These are phyloP conservation scores for Arabis hirsuta DNA, from an alignment of 345 rosid species.

Conservation along the genomic window DNA sequence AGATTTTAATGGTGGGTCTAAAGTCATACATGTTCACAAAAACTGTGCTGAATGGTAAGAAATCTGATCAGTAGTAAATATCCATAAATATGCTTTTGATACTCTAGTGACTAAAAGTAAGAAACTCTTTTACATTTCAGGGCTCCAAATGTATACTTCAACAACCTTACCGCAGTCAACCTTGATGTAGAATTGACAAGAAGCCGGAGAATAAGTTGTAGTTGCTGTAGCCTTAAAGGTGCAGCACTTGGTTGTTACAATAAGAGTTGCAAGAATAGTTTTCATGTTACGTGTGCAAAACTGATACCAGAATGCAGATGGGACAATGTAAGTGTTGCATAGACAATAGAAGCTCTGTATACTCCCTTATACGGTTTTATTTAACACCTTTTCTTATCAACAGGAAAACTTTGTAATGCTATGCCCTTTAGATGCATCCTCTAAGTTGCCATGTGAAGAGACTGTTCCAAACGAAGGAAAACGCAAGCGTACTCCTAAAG, in stretches of 20 bases:
- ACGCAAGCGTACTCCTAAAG: conserved; percentile 46
- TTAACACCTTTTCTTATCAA: conserved; percentile 25
- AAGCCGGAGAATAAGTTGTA: conserved; percentile 74
- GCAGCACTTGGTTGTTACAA: conserved; percentile 97
- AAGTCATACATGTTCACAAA: conserved; percentile 74
- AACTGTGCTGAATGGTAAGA: conserved; percentile 91
- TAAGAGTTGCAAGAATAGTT: conserved; percentile 70
- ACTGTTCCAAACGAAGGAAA: conserved; percentile 43
- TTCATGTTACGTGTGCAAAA: conserved; percentile 82
- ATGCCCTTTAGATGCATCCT: conserved; percentile 77
- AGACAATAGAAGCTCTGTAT: neutral
- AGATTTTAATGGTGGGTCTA: conserved; percentile 56
- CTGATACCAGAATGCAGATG: conserved; percentile 72
- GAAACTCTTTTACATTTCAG: conserved; percentile 43
- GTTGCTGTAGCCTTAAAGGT: conserved; percentile 86
- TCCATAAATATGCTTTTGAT: neutral
- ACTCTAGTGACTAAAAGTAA: no score
- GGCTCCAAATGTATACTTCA: conserved; percentile 93
- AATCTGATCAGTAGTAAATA: conserved; percentile 8
- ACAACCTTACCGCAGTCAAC: conserved; percentile 66
- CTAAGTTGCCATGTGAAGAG: conserved; percentile 69
- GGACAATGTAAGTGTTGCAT: conserved; percentile 70
- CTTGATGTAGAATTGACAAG: conserved; percentile 87
- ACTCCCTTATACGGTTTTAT: neutral
- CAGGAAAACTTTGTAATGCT: conserved; percentile 88